Evolutionary conservation across 495 filamentous ascomycete genomes (phyloP), one percentile per base, ranked within the genome.

Genomic region (Cercophora samala): DNA sequence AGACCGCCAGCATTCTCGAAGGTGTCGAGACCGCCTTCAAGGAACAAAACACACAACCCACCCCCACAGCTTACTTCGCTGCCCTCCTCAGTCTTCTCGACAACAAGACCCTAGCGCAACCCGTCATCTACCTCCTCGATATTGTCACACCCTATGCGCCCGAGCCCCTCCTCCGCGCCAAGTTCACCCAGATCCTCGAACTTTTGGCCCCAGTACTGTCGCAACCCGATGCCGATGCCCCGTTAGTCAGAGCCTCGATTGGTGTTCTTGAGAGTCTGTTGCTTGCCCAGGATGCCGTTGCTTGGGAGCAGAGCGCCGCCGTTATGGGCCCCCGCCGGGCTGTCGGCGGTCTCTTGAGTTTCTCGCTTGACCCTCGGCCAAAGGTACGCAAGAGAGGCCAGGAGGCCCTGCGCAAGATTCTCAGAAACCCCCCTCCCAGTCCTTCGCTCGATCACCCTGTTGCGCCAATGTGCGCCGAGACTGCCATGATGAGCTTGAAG

Each of bases 71-170:
- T 69, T 99, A 98, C 77, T 96, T 98, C 70, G 92, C 92, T n/a
- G 93, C 96, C 3, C 85, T 99, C n/a, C 84, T 99, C 53, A 93
- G 93, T 42, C 83, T 99, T 5, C 86, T 99, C 17, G 87, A 86
- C 62, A 96, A 96, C 77, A 93, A 92, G 77, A 91, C 95, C 60
- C 80, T 96, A 52, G 90, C 91, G 23, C 88, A 89, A 22, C 92
- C 95, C 17, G 90, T 97, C 67, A 91, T 99, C 64, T 99, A 99
- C 78, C 88, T 99, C 18, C 92, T 99, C 81, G 95, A 99, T 77
- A 80, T 94, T 69, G 87, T 96, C 68, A 91, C 93, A 17, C 88
- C 88, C 67, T 90, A 88, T 74, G 87, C 93, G 62, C 94, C 96
- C 46, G 83, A 90, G 23, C 85, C 95, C 19, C 86, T 99, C 32